A percentile compares a stretch with the other conserved stretches of the same genome.
These are phyloP conservation scores for Scheffersomyces cryptocercus DNA, from an alignment of 1,139 yeast species.

Conservation along the genomic window DNA sequence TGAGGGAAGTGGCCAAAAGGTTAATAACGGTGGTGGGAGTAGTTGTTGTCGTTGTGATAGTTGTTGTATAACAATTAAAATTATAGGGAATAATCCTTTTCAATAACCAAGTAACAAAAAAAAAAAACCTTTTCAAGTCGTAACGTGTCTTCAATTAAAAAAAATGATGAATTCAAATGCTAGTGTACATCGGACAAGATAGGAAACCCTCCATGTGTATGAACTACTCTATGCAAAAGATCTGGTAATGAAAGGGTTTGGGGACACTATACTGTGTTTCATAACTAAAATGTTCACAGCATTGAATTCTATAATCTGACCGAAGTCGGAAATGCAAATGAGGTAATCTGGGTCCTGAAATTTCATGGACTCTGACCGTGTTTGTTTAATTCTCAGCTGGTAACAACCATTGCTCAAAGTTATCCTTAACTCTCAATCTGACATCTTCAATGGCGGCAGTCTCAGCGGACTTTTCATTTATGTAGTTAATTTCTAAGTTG, in stretches of 20 bases:
- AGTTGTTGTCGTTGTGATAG: no score
- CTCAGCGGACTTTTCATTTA: conserved; percentile 26
- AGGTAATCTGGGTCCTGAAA: neutral
- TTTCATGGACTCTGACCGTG: neutral
- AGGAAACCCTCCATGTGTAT: no score
- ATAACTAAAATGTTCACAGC: no score
- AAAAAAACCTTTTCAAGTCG: neutral
- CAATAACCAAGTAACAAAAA: neutral
- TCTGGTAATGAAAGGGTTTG: no score
- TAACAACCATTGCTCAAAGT: conserved; percentile 46
- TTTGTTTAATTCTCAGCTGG: conserved; percentile 16
- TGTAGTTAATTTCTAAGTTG: conserved; percentile 40
- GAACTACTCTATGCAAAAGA: no score
- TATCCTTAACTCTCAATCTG: conserved; percentile 43
- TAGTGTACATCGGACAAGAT: neutral
- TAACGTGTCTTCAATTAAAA: neutral
- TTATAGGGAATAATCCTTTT: conserved; percentile 1
- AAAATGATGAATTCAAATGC: neutral
- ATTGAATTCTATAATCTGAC: neutral
- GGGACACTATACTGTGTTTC: no score
- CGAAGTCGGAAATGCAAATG: neutral
- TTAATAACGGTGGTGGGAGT: no score
- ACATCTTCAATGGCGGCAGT: conserved; percentile 32
- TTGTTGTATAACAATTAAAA: neutral
- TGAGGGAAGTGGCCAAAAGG: no score